These are phyloP conservation scores for Fusarium concolor DNA, from an alignment of 2,329 filamentous ascomycete genomes.

Conservation along the genomic window DNA sequence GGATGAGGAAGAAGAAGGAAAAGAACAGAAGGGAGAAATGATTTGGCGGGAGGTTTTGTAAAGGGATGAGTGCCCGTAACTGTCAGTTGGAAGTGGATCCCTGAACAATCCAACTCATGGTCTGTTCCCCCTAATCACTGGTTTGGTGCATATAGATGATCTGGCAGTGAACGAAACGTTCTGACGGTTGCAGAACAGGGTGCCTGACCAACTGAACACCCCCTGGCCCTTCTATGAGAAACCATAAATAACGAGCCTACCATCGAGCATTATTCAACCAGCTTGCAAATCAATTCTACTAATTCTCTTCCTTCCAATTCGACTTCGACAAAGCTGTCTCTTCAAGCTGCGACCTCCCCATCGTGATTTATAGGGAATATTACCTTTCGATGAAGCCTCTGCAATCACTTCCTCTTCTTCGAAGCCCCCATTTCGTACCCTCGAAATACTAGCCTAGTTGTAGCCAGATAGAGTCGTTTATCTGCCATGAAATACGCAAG, in stretches of 20 bases:
- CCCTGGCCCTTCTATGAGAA: neutral
- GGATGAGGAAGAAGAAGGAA: neutral
- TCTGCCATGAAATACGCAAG: constrained; percentile 13
- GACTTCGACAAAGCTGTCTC: neutral
- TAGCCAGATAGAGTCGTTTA: neutral
- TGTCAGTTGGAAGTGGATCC: neutral
- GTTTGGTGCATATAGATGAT: neutral
- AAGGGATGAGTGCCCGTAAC: neutral
- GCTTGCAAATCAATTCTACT: neutral
- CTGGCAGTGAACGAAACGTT: neutral
- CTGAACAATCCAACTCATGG: neutral
- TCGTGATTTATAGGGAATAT: neutral
- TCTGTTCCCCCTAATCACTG: neutral
- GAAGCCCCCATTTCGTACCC: constrained; percentile 5
- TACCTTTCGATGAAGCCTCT: constrained; percentile 2
- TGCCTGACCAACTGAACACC: neutral
- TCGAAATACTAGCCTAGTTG: constrained; percentile 3
- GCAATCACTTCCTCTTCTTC: constrained; percentile 13
- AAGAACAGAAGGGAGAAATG: neutral
- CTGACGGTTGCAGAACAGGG: constrained; percentile 4
- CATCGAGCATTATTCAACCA: neutral
- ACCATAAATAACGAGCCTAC: neutral
- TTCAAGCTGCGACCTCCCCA: neutral
- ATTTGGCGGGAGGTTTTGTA: neutral
- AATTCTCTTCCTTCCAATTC: neutral